A percentile compares a stretch with the other conserved stretches of the same genome.
These are phyloP conservation scores for Neonectria sp. DNA, from an alignment of 2,329 filamentous ascomycete genomes.

Conservation along the genomic window DNA sequence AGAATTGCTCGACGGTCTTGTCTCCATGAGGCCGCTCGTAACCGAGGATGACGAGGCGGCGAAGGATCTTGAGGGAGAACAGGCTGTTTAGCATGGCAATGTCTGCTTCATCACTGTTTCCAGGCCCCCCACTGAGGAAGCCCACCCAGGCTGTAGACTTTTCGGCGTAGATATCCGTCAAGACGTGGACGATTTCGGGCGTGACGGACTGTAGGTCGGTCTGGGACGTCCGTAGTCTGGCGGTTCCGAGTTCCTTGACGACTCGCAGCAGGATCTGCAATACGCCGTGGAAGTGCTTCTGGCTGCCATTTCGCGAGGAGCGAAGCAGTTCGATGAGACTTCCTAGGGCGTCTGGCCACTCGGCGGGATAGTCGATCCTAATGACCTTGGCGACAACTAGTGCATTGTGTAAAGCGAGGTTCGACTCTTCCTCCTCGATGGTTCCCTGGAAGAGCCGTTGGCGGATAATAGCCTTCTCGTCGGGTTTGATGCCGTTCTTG, in stretches of 20 bases:
- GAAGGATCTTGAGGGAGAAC: conserved; percentile 82
- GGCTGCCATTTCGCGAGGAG: conserved; percentile 64
- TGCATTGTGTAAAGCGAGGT: conserved; percentile 89
- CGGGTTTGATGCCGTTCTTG: conserved; percentile 77
- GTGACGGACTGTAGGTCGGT: conserved; percentile 83
- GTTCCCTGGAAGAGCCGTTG: conserved; percentile 82
- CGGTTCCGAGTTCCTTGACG: conserved; percentile 91
- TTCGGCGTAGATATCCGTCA: conserved; percentile 83
- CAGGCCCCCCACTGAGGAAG: conserved; percentile 70
- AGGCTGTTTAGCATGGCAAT: conserved; percentile 83
- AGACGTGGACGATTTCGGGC: conserved; percentile 86
- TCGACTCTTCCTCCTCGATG: conserved; percentile 80
- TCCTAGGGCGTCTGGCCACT: conserved; percentile 80
- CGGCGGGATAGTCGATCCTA: conserved; percentile 88
- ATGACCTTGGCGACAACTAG: conserved; percentile 90
- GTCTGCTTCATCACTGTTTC: conserved; percentile 71
- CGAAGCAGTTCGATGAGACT: conserved; percentile 77
- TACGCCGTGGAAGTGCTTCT: conserved; percentile 78
- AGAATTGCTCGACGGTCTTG: conserved; percentile 82
- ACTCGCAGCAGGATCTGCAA: conserved; percentile 87
- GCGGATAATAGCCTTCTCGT: conserved; percentile 85
- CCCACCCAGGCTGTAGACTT: conserved; percentile 79
- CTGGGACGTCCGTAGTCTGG: conserved; percentile 81
- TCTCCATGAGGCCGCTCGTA: conserved; percentile 90
- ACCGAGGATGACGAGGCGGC: conserved; percentile 83